Percentiles rank a stretch among this genome's conserved stretches.
Evolutionary conservation across 257 asterid genomes (phyloP).

Genomic region (Asclepias syriaca): DNA sequence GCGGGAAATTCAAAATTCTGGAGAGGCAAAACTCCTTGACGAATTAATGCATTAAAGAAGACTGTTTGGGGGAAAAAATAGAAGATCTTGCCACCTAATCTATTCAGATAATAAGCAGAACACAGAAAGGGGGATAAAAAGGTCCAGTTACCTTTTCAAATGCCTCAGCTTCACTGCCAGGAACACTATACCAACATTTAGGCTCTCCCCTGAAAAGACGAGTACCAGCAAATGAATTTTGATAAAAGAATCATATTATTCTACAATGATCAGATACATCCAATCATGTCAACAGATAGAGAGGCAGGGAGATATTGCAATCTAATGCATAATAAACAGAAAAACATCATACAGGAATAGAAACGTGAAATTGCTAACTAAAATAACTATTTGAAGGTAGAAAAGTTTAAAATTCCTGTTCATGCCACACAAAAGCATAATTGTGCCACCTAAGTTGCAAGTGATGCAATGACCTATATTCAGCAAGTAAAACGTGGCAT

Average conservation of each 20-base stretch:
- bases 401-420: not conserved
- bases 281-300: not conserved
- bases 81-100: not conserved
- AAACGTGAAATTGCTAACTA: not conserved
- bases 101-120: not conserved
- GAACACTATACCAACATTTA: constrained; percentile 97
- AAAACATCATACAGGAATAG: not conserved
- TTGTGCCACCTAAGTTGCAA: not conserved
- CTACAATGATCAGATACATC: not conserved
- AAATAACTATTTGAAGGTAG: not conserved
- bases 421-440: not conserved
- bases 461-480: not conserved
- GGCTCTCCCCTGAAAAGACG: constrained; percentile 86
- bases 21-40: not conserved
- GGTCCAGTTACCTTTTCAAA: constrained; percentile 67
- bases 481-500: not conserved
- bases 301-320: not conserved
- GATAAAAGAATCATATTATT: not conserved
- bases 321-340: not conserved
- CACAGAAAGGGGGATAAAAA: not conserved
- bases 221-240: not conserved
- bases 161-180: constrained; percentile 75
- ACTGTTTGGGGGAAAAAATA: not conserved
- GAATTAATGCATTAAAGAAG: not conserved
- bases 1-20: not conserved